Base-by-base conservation (phyloP, 371 early-diverging fungal genomes). In the Smittium culicis region DNA sequence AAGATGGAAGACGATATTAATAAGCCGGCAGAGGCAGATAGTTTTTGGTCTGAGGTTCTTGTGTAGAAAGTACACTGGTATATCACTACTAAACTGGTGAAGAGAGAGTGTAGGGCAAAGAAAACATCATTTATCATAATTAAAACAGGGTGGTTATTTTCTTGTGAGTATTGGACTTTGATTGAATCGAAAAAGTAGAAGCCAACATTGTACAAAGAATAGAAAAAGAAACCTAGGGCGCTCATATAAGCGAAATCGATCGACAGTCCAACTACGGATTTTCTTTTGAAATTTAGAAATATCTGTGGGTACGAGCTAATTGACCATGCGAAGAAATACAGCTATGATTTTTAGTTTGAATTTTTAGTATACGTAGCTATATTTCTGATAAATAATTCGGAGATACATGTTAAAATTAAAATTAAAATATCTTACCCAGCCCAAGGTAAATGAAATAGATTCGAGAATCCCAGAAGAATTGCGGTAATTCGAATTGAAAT, bases 171-270 rank as follows among this genome's bases (percentile, higher is more conserved):
- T 76, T 93, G 84, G n/a, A 86, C 81, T 57, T 85, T 86, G 16
- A 90, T 82, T 30, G 74, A 73, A 20, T 78, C 71, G 75, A 80
- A 85, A 64, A 79, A 85, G 73, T 79, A 91, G 65, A 93, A 87
- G 3, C 83, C 73, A 2, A 87, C 45, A 70, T 90, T 93, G 82
- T 85, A 94, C 28, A 88, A 66, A 11, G 90, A 80, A 69, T 94
- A 94, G 74, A 89, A 92, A 0, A 84, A 54, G 66, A 96, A 96
- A 2, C 97, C 95, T 34, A 83, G 76, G 24, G 90, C 81, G 72
- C 93, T 94, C 71, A 88, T 86, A 67, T 82, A 82, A 1, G 93
- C 69, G 79, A 92, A 96, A 75, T 96, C 97, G 24, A 93, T 79
- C 0, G 95, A 94, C 29, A 94, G 77, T 0, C 95, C 94, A 61